Percentiles rank a stretch among this genome's conserved stretches.
phyloP scores from a whole-genome alignment of 345 rosid species.

The Laguncularia racemosa region DNA sequence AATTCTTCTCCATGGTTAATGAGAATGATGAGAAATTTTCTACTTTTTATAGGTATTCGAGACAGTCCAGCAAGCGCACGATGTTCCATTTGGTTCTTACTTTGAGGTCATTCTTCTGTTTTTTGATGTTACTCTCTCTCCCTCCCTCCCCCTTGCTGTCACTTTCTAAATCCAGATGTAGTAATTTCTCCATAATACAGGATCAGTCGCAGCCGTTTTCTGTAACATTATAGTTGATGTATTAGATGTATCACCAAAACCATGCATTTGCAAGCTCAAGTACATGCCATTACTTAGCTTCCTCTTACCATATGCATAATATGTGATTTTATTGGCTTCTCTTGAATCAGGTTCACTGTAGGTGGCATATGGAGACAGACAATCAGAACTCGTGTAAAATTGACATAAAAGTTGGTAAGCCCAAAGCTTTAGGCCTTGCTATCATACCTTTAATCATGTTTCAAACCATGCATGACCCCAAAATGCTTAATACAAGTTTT shows the following conservation, averaged over 20 bases:
- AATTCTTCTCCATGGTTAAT: background rate
- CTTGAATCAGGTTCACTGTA: constrained; percentile 64
- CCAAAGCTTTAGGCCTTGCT: background rate
- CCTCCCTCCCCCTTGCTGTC: no score
- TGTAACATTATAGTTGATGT: no score
- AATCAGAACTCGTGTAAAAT: constrained; percentile 48
- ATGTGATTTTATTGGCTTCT: background rate
- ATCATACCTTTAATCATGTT: background rate
- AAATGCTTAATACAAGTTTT: no score
- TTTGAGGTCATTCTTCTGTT: constrained; percentile 58
- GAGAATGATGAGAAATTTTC: constrained; percentile 1
- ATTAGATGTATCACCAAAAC: no score
- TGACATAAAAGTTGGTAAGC: constrained; percentile 85
- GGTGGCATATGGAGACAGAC: constrained; percentile 64
- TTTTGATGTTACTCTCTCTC: background rate
- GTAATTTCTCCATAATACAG: no score
- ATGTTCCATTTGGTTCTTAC: constrained; percentile 93
- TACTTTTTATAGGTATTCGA: constrained; percentile 61
- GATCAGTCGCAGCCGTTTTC: no score
- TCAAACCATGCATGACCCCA: no score
- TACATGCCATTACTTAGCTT: background rate
- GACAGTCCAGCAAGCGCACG: constrained; percentile 95
- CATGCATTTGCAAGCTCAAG: background rate
- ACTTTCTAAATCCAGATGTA: no score
- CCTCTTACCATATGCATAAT: background rate